phyloP scores from a whole-genome alignment of 305 asterid species.

The Fraxinus sp. region DNA sequence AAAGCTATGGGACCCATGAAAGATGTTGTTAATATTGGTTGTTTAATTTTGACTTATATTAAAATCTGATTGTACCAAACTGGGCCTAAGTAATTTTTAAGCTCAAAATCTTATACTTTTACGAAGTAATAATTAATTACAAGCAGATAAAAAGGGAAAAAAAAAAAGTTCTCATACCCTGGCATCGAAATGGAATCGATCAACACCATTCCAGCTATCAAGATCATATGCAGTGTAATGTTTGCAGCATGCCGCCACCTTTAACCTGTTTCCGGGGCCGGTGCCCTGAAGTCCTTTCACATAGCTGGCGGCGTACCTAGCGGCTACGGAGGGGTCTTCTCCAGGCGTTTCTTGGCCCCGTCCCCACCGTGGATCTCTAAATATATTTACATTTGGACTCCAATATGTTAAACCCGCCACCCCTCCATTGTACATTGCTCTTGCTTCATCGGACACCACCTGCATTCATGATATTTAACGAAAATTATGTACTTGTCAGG shows the following conservation, averaged over 20 bases:
- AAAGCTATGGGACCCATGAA: too few species aligned
- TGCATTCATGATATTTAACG: conserved; percentile 7
- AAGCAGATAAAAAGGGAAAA: background rate
- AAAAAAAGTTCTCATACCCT: conserved; percentile 32
- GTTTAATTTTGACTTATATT: too few species aligned
- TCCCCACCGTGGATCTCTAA: conserved; percentile 76
- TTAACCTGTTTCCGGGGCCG: conserved; percentile 31
- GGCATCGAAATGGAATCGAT: conserved; percentile 65
- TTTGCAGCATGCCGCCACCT: conserved; percentile 77
- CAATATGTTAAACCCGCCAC: conserved; percentile 60
- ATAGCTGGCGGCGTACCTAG: conserved; percentile 54
- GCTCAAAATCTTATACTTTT: background rate
- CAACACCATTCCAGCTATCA: conserved; percentile 57
- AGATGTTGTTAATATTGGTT: too few species aligned
- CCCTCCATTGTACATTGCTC: conserved; percentile 80
- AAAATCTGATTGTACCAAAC: too few species aligned
- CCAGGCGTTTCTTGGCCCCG: conserved; percentile 80
- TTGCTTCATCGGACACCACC: conserved; percentile 77
- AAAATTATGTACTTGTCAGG: background rate
- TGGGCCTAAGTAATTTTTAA: background rate
- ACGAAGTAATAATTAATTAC: background rate
- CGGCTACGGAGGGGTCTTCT: conserved; percentile 55
- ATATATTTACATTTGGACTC: conserved; percentile 77
- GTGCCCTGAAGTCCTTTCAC: conserved; percentile 61
- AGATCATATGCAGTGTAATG: conserved; percentile 78